Evolutionary conservation across 495 filamentous ascomycete species (phyloP).

Genomic region (Daldinia caldariorum): DNA sequence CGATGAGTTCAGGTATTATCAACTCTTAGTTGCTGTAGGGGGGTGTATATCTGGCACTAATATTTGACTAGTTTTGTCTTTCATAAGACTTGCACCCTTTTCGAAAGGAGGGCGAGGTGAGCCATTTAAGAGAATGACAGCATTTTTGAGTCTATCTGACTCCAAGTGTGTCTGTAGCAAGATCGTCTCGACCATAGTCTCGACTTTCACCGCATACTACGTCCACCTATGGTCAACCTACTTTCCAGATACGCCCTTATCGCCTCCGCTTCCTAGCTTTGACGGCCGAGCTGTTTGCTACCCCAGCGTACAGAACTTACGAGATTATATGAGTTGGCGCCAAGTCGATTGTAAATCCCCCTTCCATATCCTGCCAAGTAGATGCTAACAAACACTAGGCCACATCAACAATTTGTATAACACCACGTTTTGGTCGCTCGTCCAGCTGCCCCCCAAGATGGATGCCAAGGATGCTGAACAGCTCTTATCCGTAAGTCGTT

Average conservation of each 20-base stretch:
- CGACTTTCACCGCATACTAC: constrained; percentile 93
- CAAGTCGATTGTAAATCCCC: constrained; percentile 86
- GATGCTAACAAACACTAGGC: constrained; percentile 57
- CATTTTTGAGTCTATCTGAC: constrained; percentile 16
- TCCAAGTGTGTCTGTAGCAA: constrained; percentile 66
- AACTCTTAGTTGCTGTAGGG: not conserved
- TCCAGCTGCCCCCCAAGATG: constrained; percentile 81
- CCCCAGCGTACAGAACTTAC: constrained; percentile 77
- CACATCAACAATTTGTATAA: constrained; percentile 99
- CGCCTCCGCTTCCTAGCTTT: constrained; percentile 84
- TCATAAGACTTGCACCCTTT: constrained; percentile 79
- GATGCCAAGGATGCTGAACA: constrained; percentile 80
- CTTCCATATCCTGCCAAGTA: not conserved
- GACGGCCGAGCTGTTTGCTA: constrained; percentile 92
- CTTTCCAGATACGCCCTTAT: constrained; percentile 74
- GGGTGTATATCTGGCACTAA: constrained; percentile 4
- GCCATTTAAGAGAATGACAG: constrained; percentile 36
- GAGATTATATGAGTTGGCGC: constrained; percentile 96
- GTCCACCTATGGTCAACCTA: constrained; percentile 79
- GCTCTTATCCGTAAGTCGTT: constrained; percentile 68
- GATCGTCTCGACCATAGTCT: constrained; percentile 87
- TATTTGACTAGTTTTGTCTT: constrained; percentile 77
- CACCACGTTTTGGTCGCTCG: constrained; percentile 92
- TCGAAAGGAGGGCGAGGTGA: constrained; percentile 86
- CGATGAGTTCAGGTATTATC: constrained; percentile 83